Conservation (phyloP, 306 rosid genomes). For the Gastrolobium villosum region DNA sequence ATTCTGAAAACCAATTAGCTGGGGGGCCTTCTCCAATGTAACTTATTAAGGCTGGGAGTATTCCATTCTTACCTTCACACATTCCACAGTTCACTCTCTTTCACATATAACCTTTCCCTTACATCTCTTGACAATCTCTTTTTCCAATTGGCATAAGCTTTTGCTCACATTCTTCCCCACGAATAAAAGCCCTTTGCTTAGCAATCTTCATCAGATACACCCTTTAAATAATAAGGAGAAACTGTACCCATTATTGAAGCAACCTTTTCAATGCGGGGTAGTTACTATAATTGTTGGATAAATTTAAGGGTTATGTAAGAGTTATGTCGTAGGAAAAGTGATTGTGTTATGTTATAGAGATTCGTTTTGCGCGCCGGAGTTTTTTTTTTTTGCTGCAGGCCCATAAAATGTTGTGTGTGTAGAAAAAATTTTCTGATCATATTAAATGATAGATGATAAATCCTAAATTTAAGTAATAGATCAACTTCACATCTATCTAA, state of each 20-base stretch:
- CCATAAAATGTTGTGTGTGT: too few species aligned
- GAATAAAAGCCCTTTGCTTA: not conserved
- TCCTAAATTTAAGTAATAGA: too few species aligned
- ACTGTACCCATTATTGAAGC: slow-evolving; percentile 6
- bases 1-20: slow-evolving; percentile 28
- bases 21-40: slow-evolving; percentile 31
- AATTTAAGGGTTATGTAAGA: too few species aligned
- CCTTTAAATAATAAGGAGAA: not conserved
- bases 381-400: too few species aligned
- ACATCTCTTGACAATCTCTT: slow-evolving; percentile 20
- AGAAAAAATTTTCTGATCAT: too few species aligned
- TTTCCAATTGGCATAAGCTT: slow-evolving; percentile 9
- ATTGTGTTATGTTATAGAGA: too few species aligned
- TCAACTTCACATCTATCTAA: too few species aligned
- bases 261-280: not conserved
- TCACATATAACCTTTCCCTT: slow-evolving; percentile 38
- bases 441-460: too few species aligned
- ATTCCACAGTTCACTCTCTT: slow-evolving; percentile 30
- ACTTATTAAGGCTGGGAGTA: slow-evolving; percentile 44
- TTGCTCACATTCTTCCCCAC: not conserved
- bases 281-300: not conserved
- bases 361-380: too few species aligned
- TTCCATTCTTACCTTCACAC: slow-evolving; percentile 22
- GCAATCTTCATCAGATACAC: not conserved
- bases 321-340: too few species aligned